phyloP scores from a whole-genome alignment of 106 monocot genomes.

The Triglochin maritima region DNA sequence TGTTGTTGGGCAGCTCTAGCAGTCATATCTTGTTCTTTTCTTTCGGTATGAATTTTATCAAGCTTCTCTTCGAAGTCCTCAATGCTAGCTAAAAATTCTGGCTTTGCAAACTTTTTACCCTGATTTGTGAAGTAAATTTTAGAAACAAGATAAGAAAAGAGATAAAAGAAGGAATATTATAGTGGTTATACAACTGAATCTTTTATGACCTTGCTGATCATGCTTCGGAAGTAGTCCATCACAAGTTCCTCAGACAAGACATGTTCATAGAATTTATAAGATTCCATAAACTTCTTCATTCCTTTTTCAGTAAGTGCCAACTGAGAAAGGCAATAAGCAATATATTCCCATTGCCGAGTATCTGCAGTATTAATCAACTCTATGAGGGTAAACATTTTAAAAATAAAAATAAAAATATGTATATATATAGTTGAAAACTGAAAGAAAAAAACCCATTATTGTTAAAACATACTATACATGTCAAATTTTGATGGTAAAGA shows the following conservation, averaged over 20 bases:
- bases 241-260: conserved; percentile 76
- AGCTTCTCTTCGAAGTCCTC: conserved; percentile 98
- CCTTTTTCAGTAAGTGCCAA: conserved; percentile 82
- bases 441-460: background rate
- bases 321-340: conserved; percentile 94
- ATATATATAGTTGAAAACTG: background rate
- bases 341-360: conserved; percentile 61
- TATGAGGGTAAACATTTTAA: no score
- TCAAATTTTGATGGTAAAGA: no score
- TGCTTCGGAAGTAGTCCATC: conserved; percentile 64
- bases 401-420: background rate
- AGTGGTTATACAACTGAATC: background rate
- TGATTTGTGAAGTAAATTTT: conserved; percentile 7
- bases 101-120: conserved; percentile 93
- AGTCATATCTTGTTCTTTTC: conserved; percentile 71
- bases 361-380: conserved; percentile 30
- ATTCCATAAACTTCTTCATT: conserved; percentile 83
- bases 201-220: conserved; percentile 65
- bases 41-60: conserved; percentile 60
- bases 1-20: conserved; percentile 60
- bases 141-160: conserved; percentile 5
- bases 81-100: conserved; percentile 61
- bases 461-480: background rate
- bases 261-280: conserved; percentile 77
- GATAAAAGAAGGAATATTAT: background rate